Percentiles rank a stretch among this genome's conserved stretches.
Conservation (phyloP, 768 basidiomycete species). For the Hygrophoropsis aurantiaca region DNA sequence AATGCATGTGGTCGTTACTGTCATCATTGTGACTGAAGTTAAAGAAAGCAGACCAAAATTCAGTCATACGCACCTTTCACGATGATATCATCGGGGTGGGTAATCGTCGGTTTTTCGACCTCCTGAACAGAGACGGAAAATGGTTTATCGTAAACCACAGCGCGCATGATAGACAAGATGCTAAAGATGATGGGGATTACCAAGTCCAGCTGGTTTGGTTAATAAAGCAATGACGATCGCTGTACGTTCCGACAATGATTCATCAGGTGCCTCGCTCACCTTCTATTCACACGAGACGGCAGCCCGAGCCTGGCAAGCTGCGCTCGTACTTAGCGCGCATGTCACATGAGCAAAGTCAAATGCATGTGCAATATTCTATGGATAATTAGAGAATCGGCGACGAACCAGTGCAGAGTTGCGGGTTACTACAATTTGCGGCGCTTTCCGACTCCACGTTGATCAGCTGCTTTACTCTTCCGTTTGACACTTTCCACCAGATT, state of each 20-base stretch:
- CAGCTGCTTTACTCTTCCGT: constrained; percentile 55
- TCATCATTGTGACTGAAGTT: background rate
- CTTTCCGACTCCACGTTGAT: constrained; percentile 35
- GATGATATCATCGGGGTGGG: constrained; percentile 54
- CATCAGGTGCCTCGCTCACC: background rate
- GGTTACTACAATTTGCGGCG: constrained; percentile 31
- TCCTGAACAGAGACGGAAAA: constrained; percentile 47
- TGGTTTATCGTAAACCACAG: constrained; percentile 53
- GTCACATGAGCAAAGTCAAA: constrained; percentile 1
- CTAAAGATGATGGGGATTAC: background rate
- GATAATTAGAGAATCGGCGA: no score
- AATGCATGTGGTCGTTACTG: constrained; percentile 52
- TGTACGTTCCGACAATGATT: no score
- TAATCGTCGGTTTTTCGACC: constrained; percentile 46
- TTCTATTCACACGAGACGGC: constrained; percentile 1
- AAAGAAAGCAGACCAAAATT: constrained; percentile 1
- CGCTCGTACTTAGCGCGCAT: background rate
- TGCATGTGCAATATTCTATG: no score
- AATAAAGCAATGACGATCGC: background rate
- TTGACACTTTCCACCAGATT: constrained; percentile 86
- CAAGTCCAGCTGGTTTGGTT: background rate
- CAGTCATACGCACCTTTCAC: constrained; percentile 39
- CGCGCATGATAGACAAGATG: constrained; percentile 36
- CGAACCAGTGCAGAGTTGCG: background rate
- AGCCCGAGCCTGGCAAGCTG: background rate